Base-by-base conservation (phyloP, 768 basidiomycete species). In the Boletellus emodensis region DNA sequence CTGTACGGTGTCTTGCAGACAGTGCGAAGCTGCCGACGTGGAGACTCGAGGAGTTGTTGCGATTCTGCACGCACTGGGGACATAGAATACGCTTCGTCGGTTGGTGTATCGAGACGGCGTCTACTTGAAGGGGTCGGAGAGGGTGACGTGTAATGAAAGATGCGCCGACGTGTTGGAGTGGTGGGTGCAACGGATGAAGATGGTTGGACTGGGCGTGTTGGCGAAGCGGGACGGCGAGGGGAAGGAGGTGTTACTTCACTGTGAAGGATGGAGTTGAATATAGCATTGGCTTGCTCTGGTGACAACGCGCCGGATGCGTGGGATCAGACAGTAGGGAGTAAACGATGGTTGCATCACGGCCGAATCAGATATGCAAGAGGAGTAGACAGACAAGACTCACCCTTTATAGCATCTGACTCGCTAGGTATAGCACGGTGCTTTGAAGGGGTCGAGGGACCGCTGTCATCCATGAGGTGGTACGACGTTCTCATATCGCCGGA, bases 1-100 rank as follows among this genome's bases (percentile, higher is more conserved):
- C 96, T 84, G 73, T 95, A 98, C 2, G 95, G 95, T 0, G 94
- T 96, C 68, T 95, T 94, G 72, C 87, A 87, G 2, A 97, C 88
- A 51, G 76, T 84, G 39, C 95, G 82, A 7, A 90, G 80, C 51
- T 85, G 78, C 44, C 90, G 83, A 26, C 90, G 78, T 0, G 94
- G 93, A 48, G 85, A 89, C 55, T 94, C 83, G 40, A 99, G 82
- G 14, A 96, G 76, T 44, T 79, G 79, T 24, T 90, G 83, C 56
- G 85, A 90, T 60, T 87, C 85, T 38, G 85, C 83, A 1, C 90
- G 84, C 6, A 97, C 88, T 11, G 95, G 95, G 44, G 84, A 88
- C 72, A 93, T 82, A 11, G 90, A 90, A 66, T 97, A 98, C 0
- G 86, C 86, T 57, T 90, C 86, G 59, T 93, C 90, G 0, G 82